These are phyloP conservation scores for Suillus bovinus DNA, from an alignment of 768 basidiomycete genomes.

Conservation along the genomic window DNA sequence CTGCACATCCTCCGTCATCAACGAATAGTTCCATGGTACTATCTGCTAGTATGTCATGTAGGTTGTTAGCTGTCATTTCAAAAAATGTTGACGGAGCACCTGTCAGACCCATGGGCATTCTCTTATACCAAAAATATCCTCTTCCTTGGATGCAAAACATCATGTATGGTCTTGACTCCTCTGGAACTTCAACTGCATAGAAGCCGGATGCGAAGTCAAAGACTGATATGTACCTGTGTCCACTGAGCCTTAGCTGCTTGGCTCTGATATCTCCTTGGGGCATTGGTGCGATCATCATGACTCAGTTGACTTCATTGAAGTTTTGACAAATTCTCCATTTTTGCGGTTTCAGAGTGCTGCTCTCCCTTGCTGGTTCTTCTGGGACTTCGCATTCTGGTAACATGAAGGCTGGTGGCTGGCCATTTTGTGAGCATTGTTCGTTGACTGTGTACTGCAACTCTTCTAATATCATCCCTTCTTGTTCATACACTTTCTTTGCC, in stretches of 20 bases:
- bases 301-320: no score
- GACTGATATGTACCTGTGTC: conserved; percentile 20
- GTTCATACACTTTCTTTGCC: no score
- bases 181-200: conserved; percentile 20
- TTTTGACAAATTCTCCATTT: conserved; percentile 40
- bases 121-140: conserved; percentile 21
- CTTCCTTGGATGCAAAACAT: conserved; percentile 24
- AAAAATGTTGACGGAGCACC: conserved; percentile 23
- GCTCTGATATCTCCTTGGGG: conserved; percentile 23
- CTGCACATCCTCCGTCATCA: conserved; percentile 43
- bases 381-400: no score
- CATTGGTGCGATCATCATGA: no score
- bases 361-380: no score
- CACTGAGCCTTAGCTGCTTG: conserved; percentile 21
- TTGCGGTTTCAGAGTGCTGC: no score
- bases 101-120: conserved; percentile 29
- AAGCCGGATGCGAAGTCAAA: conserved; percentile 29
- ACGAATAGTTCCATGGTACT: conserved; percentile 32
- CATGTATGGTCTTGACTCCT: conserved; percentile 18
- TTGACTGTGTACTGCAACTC: no score
- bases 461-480: no score
- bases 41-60: conserved; percentile 21
- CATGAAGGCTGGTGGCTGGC: no score
- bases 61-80: neutral
- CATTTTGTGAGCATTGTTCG: no score